Evolutionary conservation across 2,329 filamentous ascomycete species (phyloP).

Genomic region (Orbilia oligospora): DNA sequence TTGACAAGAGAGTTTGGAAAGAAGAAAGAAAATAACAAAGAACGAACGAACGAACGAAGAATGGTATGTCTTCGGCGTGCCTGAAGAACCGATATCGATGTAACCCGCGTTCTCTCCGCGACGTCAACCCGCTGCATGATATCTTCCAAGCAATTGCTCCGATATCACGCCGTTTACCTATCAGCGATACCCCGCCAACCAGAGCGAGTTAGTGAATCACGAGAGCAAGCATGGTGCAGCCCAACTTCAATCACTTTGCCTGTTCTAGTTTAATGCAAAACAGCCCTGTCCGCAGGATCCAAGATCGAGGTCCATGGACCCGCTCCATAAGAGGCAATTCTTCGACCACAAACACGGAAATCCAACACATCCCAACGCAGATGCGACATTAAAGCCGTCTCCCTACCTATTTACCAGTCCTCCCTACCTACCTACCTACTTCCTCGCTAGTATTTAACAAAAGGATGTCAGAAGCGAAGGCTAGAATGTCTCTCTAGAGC

Average conservation of each 20-base stretch:
- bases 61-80: conserved; percentile 35
- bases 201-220: conserved; percentile 52
- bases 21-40: no score
- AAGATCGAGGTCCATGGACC: conserved; percentile 13
- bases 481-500: no score
- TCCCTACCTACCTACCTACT: no score
- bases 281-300: conserved; percentile 12
- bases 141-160: conserved; percentile 30
- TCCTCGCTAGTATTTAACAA: no score
- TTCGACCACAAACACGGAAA: not conserved
- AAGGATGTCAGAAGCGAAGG: no score
- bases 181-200: conserved; percentile 46
- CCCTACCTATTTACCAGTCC: no score
- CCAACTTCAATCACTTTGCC: conserved; percentile 45
- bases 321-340: conserved; percentile 3
- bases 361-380: not conserved
- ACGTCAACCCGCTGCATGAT: conserved; percentile 10
- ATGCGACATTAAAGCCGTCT: no score
- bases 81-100: not conserved
- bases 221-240: conserved; percentile 41
- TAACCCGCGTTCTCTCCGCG: conserved; percentile 21
- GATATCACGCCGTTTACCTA: conserved; percentile 52
- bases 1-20: not conserved
- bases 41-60: not conserved
- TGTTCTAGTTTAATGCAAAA: conserved; percentile 22